Base-by-base conservation (phyloP, 1,139 yeast species). In the Wickerhamomyces sp. region DNA sequence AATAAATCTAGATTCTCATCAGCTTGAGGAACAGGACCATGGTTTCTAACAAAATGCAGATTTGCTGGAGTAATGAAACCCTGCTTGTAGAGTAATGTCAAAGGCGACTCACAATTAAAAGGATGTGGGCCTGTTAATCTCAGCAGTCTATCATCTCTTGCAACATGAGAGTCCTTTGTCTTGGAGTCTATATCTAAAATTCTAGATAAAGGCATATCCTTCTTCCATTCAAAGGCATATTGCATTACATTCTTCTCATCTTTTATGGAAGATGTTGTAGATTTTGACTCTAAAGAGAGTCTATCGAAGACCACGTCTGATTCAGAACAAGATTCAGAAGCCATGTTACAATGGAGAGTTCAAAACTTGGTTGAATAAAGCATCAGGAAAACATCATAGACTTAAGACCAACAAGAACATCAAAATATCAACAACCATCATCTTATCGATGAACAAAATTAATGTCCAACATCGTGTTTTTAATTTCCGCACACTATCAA, bases 91-190 rank as follows among this genome's bases (percentile, higher is more conserved):
- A 56, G 46, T 12, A 49, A 35, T 3, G 59, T 31, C 14, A 60
- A 43, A 3, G 63, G 63, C 5, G 65, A 51, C 42, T 61, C 65
- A 32, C 51, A 46, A 39, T 61, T 61, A 45, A 61, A 59, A 3
- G 65, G 65, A 38, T 61, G 65, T 5, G 59, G 44, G 5, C 65
- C 65, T 2, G 65, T 61, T n/a, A 61, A 46, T 15, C 65, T 48
- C 22, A 61, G 44, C 33, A 61, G 37, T 12, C 63, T 44, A 16
- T 49, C 53, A 42, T 60, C 63, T 40, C 65, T 47, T 6, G 58
- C 46, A 34, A 61, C 64, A 38, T 51, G 54, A 26, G 41, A 39
- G 33, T 61, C 65, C 19, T 56, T 51, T 1, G 65, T 59, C 33
- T 56, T 55, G 24, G 37, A 33, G 38, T 61, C 65, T 12, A 52